Evolutionary conservation across 129 eudicot species (phyloP), one percentile per base, ranked within the genome.

Genomic region (Glebionis coronaria): DNA sequence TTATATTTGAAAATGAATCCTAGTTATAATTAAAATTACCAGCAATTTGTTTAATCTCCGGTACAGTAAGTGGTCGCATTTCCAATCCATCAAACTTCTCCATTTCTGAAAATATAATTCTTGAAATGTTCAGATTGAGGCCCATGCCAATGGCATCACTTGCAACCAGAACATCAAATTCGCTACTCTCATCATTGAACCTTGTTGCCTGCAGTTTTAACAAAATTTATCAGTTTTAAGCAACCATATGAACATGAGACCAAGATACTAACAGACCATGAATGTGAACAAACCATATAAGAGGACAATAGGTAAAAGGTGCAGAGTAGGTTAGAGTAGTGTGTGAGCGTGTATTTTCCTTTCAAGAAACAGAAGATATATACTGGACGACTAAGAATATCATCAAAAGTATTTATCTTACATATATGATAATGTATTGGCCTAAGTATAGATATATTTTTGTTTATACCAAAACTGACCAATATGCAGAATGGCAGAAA

Each of bases 121-220:
- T 86, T 54, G 95, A 88, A 67, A 93, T 93, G 61, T 93, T 93
- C 13, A 93, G 89, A 78, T 93, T 93, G 69, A 93, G 96, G 61
- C 98, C 98, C 98, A 93, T 93, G 67, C 98, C 98, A 76, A 93
- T 82, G 72, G 98, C 98, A 81, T 93, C 98, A 78, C 95, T 93
- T 27, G 98, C 96, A 53, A 93, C 98, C 52, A 93, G 98, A 81
- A 93, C 95, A 79, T 88, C 98, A 74, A 93, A 93, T 71, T 86
- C 95, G 74, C 85, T 88, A 70, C 85, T 77, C 64, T 84, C 91
- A 80, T 93, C 98, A 56, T 93, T 93, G 81, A 93, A 93, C 90
- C 79, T 93, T 54, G 90, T 86, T 28, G 98, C 98, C 98, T 93
- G 95, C 81, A 82, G 52, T 83, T 68, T 81, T 80, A 70, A 86